A percentile compares a stretch with the other conserved stretches of the same genome.
These are phyloP conservation scores for Gynandropsis gynandra DNA, from an alignment of 345 rosid species.

Conservation along the genomic window DNA sequence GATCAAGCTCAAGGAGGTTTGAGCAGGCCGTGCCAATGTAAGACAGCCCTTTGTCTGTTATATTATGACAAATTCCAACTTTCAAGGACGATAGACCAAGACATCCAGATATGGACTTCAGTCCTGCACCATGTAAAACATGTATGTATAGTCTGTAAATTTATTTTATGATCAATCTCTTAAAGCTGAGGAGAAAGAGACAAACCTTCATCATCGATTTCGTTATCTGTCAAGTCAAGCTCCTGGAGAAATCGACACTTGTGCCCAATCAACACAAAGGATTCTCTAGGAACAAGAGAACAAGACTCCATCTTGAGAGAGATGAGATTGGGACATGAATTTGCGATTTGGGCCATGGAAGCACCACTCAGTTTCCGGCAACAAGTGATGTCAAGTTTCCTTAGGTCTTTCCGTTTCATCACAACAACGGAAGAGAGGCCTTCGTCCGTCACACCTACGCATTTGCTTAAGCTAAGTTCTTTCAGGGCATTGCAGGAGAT, in stretches of 20 bases:
- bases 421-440: slow-evolving; percentile 35
- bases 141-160: no score
- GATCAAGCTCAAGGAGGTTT: slow-evolving; percentile 41
- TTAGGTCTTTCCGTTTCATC: slow-evolving; percentile 29
- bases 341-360: slow-evolving; percentile 32
- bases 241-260: slow-evolving; percentile 37
- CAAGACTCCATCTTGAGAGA: slow-evolving; percentile 48
- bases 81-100: slow-evolving; percentile 30
- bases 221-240: slow-evolving; percentile 39
- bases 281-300: slow-evolving; percentile 36
- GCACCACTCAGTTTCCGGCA: slow-evolving; percentile 38
- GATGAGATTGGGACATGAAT: slow-evolving; percentile 33
- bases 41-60: slow-evolving; percentile 36
- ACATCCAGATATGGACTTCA: slow-evolving; percentile 38
- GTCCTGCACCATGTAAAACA: slow-evolving; percentile 28
- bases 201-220: slow-evolving; percentile 37
- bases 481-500: slow-evolving; percentile 26
- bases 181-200: slow-evolving; percentile 8
- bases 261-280: slow-evolving; percentile 40
- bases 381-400: slow-evolving; percentile 41
- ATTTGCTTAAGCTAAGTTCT: slow-evolving; percentile 40
- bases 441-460: slow-evolving; percentile 34
- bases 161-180: neutral
- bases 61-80: slow-evolving; percentile 38
- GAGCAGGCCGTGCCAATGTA: slow-evolving; percentile 30